Conservation (phyloP, 2,329 filamentous ascomycete genomes). For the Hymenoscyphus repandus region DNA sequence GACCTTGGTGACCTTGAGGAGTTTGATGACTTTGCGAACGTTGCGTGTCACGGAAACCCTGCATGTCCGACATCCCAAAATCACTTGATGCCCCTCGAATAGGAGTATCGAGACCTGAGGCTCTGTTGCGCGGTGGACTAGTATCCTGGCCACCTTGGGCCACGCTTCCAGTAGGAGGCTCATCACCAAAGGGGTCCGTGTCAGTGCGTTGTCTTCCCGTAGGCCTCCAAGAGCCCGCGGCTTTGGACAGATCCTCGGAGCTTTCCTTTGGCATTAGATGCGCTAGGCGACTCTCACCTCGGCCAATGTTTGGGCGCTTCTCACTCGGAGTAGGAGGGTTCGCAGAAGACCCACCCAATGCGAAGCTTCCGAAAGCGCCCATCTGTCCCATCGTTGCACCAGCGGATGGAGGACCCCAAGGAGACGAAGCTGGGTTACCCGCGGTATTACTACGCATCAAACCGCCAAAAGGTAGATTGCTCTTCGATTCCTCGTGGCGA, state of each 20-base stretch:
- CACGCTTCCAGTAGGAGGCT: slow-evolving; percentile 62
- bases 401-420: slow-evolving; percentile 38
- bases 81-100: slow-evolving; percentile 42
- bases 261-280: slow-evolving; percentile 77
- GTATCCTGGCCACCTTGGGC: slow-evolving; percentile 71
- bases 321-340: slow-evolving; percentile 55
- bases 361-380: slow-evolving; percentile 88
- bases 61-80: slow-evolving; percentile 57
- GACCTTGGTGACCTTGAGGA: slow-evolving; percentile 33
- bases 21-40: slow-evolving; percentile 38
- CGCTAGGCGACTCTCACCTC: slow-evolving; percentile 79
- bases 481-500: slow-evolving; percentile 43
- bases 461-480: slow-evolving; percentile 38
- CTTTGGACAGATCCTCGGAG: slow-evolving; percentile 56
- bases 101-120: slow-evolving; percentile 40
- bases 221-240: slow-evolving; percentile 53
- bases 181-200: slow-evolving; percentile 69
- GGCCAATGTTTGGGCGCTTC: slow-evolving; percentile 63
- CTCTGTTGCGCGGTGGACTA: slow-evolving; percentile 44
- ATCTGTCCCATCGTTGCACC: slow-evolving; percentile 67
- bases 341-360: slow-evolving; percentile 49
- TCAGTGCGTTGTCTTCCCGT: slow-evolving; percentile 55
- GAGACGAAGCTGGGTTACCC: slow-evolving; percentile 38
- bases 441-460: slow-evolving; percentile 51
- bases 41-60: slow-evolving; percentile 46